Conservation (phyloP, 2,329 filamentous ascomycete species). For the Myrmaecium sp. region DNA sequence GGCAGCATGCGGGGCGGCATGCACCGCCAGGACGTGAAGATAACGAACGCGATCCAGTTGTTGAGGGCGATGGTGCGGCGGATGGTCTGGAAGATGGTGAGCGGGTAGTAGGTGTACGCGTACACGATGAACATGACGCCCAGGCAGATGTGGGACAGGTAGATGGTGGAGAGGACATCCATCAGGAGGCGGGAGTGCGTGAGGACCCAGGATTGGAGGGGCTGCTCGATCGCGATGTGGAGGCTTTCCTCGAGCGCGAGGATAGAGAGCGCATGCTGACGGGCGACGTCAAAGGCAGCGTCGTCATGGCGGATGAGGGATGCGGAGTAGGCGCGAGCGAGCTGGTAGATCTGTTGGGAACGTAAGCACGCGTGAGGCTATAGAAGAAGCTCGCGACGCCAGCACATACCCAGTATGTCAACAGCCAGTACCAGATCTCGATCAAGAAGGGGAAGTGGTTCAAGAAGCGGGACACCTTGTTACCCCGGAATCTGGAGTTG, state of each 20-base stretch:
- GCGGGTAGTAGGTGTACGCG: conserved; percentile 28
- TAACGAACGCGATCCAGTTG: conserved; percentile 31
- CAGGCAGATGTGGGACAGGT: conserved; percentile 30
- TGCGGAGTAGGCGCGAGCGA: conserved; percentile 27
- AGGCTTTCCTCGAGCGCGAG: conserved; percentile 22
- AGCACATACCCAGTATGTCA: conserved; percentile 15
- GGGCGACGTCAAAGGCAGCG: conserved; percentile 21
- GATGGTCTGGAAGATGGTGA: conserved; percentile 23
- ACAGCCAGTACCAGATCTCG: conserved; percentile 18
- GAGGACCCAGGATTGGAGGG: conserved; percentile 24
- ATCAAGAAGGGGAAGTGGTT: conserved; percentile 14
- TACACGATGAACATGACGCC: conserved; percentile 31
- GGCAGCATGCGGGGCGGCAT: conserved; percentile 33
- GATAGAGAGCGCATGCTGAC: conserved; percentile 24
- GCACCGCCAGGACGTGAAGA: conserved; percentile 32
- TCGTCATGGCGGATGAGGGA: conserved; percentile 23
- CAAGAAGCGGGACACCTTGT: conserved; percentile 7
- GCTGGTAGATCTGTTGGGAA: conserved; percentile 23
- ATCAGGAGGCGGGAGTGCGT: conserved; percentile 20
- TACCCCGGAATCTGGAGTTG: conserved; percentile 5
- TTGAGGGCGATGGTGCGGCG: conserved; percentile 32
- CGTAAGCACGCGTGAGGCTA: background rate
- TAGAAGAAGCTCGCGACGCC: background rate
- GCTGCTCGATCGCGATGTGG: conserved; percentile 24
- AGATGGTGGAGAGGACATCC: conserved; percentile 24